Evolutionary conservation across 352 stramenopile species (phyloP), one percentile per base, ranked within the genome.

Genomic region (Pythium oligandrum): DNA sequence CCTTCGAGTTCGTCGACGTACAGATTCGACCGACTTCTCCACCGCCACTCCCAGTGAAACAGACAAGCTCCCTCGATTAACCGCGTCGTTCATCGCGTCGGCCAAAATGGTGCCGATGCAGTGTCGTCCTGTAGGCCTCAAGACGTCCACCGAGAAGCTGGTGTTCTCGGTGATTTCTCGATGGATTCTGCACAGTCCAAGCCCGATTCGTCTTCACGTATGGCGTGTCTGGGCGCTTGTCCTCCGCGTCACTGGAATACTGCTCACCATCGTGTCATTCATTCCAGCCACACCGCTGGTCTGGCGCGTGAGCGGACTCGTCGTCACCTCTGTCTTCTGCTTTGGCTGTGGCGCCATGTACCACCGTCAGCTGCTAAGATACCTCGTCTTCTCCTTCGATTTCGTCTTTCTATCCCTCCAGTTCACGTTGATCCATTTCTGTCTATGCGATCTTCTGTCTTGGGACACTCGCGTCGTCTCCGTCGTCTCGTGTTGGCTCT

Each of bases 361-460:
- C 36, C 55, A 74, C 36, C 59, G 55, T 0, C 55, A 68, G 32
- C 44, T 76, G 33, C 57, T 75, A 39, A 49, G 59, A 6, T 56
- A 59, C 11, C 43, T 74, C 33, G 36, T 70, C 11, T 61, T 62
- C n/a, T 74, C 64, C 31, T 79, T 79, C 43, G 70, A 79, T 40
- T 72, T 74, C 35, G 40, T 51, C 3, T 74, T 74, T 36, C 47
- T 73, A 11, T 69, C 66, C 33, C 33, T 73, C 31, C 66, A 78
- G 57, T 47, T 75, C 35, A 64, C 61, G 3, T 10, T 68, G 12
- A 52, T 59, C 7, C 61, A 73, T 43, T 5, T 70, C 7, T 64
- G 59, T 5, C 38, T 67, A 2, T 73, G 66, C 34, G 63, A 73
- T 48, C 31, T 79, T 9, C 63, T 72, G 31, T 33, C 32, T 4